A percentile compares a stretch with the other conserved stretches of the same genome.
Evolutionary conservation across 345 rosid species (phyloP).

Genomic region (Populus tremula): DNA sequence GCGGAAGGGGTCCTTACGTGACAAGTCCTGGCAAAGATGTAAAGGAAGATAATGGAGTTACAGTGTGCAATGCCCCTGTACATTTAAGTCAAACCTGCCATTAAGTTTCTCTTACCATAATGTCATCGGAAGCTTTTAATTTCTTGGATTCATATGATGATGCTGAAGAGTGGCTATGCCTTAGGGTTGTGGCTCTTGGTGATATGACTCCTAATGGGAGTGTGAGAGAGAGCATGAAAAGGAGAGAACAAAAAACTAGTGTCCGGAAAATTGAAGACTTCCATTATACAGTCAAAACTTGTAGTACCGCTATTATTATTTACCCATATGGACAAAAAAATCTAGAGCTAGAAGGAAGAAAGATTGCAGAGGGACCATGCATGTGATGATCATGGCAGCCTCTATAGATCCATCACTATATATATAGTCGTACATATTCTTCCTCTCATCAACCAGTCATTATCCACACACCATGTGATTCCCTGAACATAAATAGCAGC

Average conservation of each 20-base stretch:
- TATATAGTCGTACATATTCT: not conserved
- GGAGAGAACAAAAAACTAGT: not conserved
- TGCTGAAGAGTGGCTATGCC: not conserved
- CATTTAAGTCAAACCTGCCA: not conserved
- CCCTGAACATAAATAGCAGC: constrained; percentile 17
- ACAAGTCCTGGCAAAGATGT: not conserved
- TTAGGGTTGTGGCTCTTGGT: no score
- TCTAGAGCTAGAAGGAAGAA: not conserved
- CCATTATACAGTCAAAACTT: constrained; percentile 17
- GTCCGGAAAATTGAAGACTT: not conserved
- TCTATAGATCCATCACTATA: not conserved
- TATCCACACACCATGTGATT: constrained; percentile 25
- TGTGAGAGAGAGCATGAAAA: not conserved
- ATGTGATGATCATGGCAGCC: not conserved
- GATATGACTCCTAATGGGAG: not conserved
- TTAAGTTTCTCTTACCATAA: not conserved
- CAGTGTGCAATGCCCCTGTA: not conserved
- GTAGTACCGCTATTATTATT: constrained; percentile 14
- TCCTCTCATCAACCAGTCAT: constrained; percentile 1
- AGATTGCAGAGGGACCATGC: constrained; percentile 10
- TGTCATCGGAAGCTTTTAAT: not conserved
- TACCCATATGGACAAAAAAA: constrained; percentile 6
- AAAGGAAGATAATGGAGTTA: not conserved
- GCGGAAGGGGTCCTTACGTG: not conserved
- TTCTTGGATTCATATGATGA: not conserved